These are phyloP conservation scores for Arthrinium phaeospermum DNA, from an alignment of 2,329 filamentous ascomycete species.

Conservation along the genomic window DNA sequence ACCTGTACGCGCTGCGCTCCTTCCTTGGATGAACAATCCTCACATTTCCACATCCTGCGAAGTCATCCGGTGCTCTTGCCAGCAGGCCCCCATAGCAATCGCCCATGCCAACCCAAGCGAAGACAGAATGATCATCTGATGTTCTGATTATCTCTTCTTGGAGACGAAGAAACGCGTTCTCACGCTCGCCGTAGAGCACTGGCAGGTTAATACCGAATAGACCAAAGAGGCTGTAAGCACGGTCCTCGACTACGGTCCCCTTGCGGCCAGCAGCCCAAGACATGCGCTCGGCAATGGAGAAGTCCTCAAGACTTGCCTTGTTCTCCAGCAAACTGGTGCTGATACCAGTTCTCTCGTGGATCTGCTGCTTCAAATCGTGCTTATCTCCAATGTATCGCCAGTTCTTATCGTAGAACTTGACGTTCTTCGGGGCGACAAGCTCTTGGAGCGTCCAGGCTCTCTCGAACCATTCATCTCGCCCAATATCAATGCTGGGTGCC, in stretches of 20 bases:
- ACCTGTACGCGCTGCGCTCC: background rate
- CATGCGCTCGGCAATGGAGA: conserved; percentile 19
- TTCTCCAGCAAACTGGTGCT: background rate
- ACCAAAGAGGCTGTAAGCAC: conserved; percentile 27
- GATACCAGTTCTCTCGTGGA: conserved; percentile 27
- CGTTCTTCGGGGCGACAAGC: conserved; percentile 25
- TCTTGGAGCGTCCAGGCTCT: conserved; percentile 30
- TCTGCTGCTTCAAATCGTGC: background rate
- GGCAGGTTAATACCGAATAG: conserved; percentile 27
- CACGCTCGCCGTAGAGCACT: conserved; percentile 25
- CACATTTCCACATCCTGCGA: background rate
- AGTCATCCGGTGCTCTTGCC: background rate
- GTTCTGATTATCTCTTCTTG: conserved; percentile 27
- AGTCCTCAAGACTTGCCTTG: background rate
- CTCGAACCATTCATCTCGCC: conserved; percentile 18
- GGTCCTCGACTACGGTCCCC: conserved; percentile 25
- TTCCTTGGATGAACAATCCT: background rate
- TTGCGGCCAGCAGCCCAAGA: conserved; percentile 24
- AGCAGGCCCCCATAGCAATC: background rate
- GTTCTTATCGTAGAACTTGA: conserved; percentile 28
- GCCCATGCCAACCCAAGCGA: background rate
- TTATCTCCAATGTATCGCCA: conserved; percentile 28
- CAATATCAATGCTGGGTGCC: background rate
- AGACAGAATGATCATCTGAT: conserved; percentile 16
- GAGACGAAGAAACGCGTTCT: conserved; percentile 26